These are phyloP conservation scores for Aleurites moluccanus DNA, from an alignment of 441 rosid genomes.

Conservation along the genomic window DNA sequence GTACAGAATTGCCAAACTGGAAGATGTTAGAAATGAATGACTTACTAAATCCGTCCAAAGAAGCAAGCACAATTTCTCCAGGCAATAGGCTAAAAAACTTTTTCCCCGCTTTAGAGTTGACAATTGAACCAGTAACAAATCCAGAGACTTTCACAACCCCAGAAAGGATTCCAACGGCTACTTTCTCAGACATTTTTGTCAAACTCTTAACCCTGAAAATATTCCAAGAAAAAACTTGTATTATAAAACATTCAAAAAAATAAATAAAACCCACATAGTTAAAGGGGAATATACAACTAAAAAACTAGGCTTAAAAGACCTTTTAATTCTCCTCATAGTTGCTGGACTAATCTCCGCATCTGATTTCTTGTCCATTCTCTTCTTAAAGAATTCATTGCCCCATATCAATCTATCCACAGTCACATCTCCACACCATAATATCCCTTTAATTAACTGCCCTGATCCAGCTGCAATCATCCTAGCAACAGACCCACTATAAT, in stretches of 20 bases:
- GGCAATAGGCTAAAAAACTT: conserved; percentile 79
- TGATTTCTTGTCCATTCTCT: conserved; percentile 44
- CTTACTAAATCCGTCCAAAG: conserved; percentile 95
- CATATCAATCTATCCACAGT: conserved; percentile 75
- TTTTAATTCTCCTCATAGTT: conserved; percentile 65
- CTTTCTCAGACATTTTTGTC: conserved; percentile 81
- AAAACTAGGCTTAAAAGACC: conserved; percentile 34
- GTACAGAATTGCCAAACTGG: background rate
- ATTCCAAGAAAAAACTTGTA: background rate
- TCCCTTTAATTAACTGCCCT: conserved; percentile 77
- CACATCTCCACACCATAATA: conserved; percentile 91
- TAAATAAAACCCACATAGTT: background rate
- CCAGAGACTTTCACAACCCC: no score
- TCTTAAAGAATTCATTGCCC: conserved; percentile 68
- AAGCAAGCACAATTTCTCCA: conserved; percentile 87
- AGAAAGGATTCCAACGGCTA: conserved; percentile 76
- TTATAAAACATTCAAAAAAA: background rate
- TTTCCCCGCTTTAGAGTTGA: conserved; percentile 83
- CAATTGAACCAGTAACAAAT: conserved; percentile 69
- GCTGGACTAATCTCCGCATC: conserved; percentile 58
- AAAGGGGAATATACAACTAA: background rate
- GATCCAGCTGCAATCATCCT: conserved; percentile 87
- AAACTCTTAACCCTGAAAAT: conserved; percentile 70
- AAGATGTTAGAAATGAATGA: conserved; percentile 9
- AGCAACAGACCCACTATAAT: conserved; percentile 62